Percentiles rank a stretch among this genome's conserved stretches.
Conservation (phyloP, 2,329 filamentous ascomycete species). For the Neonectria punicea region DNA sequence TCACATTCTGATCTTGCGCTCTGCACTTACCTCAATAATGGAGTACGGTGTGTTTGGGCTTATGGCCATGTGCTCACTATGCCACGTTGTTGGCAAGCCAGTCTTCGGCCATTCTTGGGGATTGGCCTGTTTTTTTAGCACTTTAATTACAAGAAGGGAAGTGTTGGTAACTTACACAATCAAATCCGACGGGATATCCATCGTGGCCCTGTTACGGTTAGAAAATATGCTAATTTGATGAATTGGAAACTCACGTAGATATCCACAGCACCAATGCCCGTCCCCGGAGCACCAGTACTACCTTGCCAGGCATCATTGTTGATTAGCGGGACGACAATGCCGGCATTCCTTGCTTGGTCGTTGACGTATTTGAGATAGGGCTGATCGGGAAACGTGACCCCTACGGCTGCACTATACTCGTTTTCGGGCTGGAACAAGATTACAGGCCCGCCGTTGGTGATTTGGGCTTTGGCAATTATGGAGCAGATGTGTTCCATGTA, state of each 20-base stretch:
- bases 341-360: conserved; percentile 73
- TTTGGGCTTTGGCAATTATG: conserved; percentile 79
- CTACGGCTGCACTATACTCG: conserved; percentile 71
- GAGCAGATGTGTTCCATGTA: conserved; percentile 69
- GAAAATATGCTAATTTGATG: rapidly evolving
- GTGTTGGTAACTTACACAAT: conserved; percentile 53
- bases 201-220: conserved; percentile 62
- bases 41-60: conserved; percentile 75
- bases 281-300: conserved; percentile 73
- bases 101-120: conserved; percentile 53
- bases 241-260: conserved; percentile 59
- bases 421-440: conserved; percentile 86
- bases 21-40: conserved; percentile 52
- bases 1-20: rapidly evolving
- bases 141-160: rapidly evolving
- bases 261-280: conserved; percentile 63
- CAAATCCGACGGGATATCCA: conserved; percentile 69
- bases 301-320: conserved; percentile 74
- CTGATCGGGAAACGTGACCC: conserved; percentile 69
- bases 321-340: conserved; percentile 79
- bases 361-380: conserved; percentile 78
- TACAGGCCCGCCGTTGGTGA: conserved; percentile 84
- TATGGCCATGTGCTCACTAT: conserved; percentile 64
- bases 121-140: conserved; percentile 51
- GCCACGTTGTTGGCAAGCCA: conserved; percentile 54